These are phyloP conservation scores for Ilyonectria destructans DNA, from an alignment of 2,329 filamentous ascomycete species.

Conservation along the genomic window DNA sequence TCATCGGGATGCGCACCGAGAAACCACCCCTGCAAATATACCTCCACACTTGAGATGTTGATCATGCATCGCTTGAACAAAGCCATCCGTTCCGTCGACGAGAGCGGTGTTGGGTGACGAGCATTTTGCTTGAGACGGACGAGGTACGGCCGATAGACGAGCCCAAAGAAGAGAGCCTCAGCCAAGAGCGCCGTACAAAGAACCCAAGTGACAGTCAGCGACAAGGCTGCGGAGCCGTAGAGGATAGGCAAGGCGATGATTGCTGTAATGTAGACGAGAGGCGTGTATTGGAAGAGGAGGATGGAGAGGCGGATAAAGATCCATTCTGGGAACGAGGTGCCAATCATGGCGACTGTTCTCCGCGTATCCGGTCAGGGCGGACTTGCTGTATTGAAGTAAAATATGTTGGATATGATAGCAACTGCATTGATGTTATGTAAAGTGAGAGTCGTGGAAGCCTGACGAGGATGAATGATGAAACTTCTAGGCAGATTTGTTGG, in stretches of 20 bases:
- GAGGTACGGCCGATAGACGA: constrained; percentile 62
- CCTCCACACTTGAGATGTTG: constrained; percentile 69
- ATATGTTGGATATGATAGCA: background rate
- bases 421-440: background rate
- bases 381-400: constrained; percentile 5
- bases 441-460: background rate
- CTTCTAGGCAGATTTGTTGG: background rate
- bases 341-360: constrained; percentile 53
- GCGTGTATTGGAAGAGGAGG: constrained; percentile 61
- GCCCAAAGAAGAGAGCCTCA: constrained; percentile 62
- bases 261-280: constrained; percentile 56
- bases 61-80: constrained; percentile 72
- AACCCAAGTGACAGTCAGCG: constrained; percentile 34
- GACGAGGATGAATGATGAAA: background rate
- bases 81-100: constrained; percentile 64
- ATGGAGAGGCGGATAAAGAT: constrained; percentile 64
- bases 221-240: constrained; percentile 35
- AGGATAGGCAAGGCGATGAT: constrained; percentile 49
- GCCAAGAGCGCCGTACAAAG: constrained; percentile 53
- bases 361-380: constrained; percentile 17
- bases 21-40: constrained; percentile 78
- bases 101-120: constrained; percentile 59
- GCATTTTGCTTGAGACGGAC: constrained; percentile 57
- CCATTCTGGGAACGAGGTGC: constrained; percentile 57
- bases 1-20: constrained; percentile 71